Conservation (phyloP, 495 filamentous ascomycete species). For the Baudoinia panamericana region DNA sequence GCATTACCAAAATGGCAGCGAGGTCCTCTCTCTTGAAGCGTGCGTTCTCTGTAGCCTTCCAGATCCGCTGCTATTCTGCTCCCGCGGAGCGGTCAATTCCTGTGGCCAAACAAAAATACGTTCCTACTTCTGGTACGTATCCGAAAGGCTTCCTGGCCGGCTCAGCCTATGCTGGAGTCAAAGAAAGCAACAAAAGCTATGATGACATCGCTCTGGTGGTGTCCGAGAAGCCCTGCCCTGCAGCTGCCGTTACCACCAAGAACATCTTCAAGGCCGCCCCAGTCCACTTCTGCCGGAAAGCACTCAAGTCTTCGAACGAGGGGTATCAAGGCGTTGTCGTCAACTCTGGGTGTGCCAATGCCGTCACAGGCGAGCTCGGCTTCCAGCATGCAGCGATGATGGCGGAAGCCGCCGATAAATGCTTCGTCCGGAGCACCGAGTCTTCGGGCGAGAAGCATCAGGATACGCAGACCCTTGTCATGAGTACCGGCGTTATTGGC, state of each 20-base stretch:
- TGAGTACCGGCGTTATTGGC: conserved; percentile 97
- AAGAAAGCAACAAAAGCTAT: conserved; percentile 74
- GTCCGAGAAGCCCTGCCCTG: conserved; percentile 80
- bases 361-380: conserved; percentile 85
- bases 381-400: conserved; percentile 79
- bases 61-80: conserved; percentile 29
- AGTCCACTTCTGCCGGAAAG: conserved; percentile 66
- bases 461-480: conserved; percentile 64
- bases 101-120: conserved; percentile 55
- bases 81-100: conserved; percentile 29
- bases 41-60: conserved; percentile 5
- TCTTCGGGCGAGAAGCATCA: conserved; percentile 35
- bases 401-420: conserved; percentile 63
- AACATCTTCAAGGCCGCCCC: conserved; percentile 98
- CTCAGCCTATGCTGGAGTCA: conserved; percentile 84
- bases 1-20: conserved; percentile 13
- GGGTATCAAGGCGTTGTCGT: conserved; percentile 72
- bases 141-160: conserved; percentile 82
- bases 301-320: conserved; percentile 50
- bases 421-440: conserved; percentile 29
- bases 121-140: conserved; percentile 73
- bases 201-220: conserved; percentile 81
- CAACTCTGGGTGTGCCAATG: conserved; percentile 96
- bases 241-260: conserved; percentile 88
- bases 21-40: conserved; percentile 4